These are phyloP conservation scores for Globisporangium canariense DNA, from an alignment of 352 stramenopile genomes.

Conservation along the genomic window DNA sequence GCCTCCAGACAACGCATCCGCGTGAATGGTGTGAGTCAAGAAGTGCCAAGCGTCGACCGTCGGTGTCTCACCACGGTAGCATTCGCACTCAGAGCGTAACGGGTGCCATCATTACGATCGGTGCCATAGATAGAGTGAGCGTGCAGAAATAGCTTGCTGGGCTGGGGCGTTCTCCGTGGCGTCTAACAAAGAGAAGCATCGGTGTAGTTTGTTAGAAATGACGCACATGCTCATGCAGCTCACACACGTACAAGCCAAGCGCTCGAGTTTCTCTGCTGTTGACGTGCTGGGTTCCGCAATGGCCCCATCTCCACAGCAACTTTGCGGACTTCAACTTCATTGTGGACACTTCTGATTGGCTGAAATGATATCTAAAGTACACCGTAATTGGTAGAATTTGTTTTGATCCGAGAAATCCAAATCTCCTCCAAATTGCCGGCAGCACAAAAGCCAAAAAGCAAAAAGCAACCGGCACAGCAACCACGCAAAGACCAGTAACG, in stretches of 20 bases:
- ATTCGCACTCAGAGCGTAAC: not conserved
- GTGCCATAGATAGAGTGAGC: not conserved
- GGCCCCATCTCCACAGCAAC: not conserved
- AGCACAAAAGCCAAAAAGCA: not conserved
- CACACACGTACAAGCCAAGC: not conserved
- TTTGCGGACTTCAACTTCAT: slow-evolving; percentile 11
- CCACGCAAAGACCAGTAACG: slow-evolving; percentile 1
- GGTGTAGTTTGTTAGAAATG: too few relatives aligned
- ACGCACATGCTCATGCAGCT: not conserved
- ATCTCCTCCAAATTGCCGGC: not conserved
- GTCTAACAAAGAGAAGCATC: too few relatives aligned
- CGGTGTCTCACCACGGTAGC: not conserved
- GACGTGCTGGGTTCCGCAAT: not conserved
- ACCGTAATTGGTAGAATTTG: too few relatives aligned
- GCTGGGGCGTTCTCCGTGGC: too few relatives aligned
- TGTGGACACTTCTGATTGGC: not conserved
- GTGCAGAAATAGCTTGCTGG: not conserved
- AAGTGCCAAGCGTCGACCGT: not conserved
- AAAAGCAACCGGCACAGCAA: not conserved
- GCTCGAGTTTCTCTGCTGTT: too few relatives aligned
- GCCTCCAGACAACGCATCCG: not conserved
- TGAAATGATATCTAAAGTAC: not conserved
- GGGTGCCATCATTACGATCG: not conserved
- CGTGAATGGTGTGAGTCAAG: slow-evolving; percentile 1
- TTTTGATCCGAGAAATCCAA: not conserved